A percentile compares a stretch with the other conserved stretches of the same genome.
These are phyloP conservation scores for Nemania sp. DNA, from an alignment of 2,329 filamentous ascomycete genomes.

Conservation along the genomic window DNA sequence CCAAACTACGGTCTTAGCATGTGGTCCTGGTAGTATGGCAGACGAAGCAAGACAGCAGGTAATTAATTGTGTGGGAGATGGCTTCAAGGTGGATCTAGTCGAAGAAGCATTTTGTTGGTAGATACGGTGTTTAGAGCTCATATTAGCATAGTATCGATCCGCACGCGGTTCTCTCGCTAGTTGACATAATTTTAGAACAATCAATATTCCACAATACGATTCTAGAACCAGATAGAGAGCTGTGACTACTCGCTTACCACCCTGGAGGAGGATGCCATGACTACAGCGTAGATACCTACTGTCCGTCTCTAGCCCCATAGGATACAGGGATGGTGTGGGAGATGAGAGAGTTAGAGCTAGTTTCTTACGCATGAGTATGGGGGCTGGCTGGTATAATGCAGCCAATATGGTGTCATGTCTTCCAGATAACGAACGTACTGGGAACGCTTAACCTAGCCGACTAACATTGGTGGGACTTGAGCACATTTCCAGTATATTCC, in stretches of 20 bases:
- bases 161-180: not conserved
- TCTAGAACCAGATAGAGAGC: not conserved
- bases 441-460: not conserved
- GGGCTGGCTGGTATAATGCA: not conserved
- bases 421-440: not conserved
- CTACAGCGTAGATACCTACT: no score
- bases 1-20: conserved; percentile 45
- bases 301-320: not conserved
- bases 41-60: conserved; percentile 45
- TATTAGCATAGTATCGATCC: not conserved
- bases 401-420: not conserved
- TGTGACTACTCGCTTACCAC: not conserved
- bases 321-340: not conserved
- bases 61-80: conserved; percentile 40
- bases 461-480: not conserved
- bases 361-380: conserved; percentile 9
- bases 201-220: not conserved
- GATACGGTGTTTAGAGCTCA: not conserved
- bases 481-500: not conserved
- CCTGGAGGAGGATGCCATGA: not conserved
- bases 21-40: conserved; percentile 46
- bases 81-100: conserved; percentile 39
- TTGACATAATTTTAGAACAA: not conserved
- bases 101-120: conserved; percentile 47
- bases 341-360: conserved; percentile 18